phyloP scores from a whole-genome alignment of 1,284 basidiomycete species.

The Phellinidium pouzarii region DNA sequence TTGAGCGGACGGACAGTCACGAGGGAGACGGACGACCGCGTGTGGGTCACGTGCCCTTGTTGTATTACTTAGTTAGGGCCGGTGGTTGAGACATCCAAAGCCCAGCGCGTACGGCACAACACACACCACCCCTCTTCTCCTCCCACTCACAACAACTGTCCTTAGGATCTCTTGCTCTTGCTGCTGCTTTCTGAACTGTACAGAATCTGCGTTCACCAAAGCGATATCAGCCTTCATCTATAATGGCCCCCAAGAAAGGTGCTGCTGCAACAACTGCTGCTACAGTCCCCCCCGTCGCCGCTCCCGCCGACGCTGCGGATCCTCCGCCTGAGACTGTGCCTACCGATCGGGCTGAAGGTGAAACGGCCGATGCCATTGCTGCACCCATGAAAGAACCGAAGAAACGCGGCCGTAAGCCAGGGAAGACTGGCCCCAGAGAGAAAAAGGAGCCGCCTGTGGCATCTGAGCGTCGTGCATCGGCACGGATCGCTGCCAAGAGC shows the following conservation, averaged over 20 bases:
- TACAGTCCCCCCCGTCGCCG: conserved; percentile 4
- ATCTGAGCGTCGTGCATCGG: conserved; percentile 18
- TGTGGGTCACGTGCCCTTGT: neutral
- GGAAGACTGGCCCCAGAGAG: conserved; percentile 34
- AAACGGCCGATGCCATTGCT: conserved; percentile 28
- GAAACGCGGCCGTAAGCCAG: conserved; percentile 17
- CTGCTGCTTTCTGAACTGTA: neutral
- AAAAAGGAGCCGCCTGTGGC: conserved; percentile 34
- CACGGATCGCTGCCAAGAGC: conserved; percentile 33
- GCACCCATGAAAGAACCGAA: conserved; percentile 24
- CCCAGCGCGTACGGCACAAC: neutral
- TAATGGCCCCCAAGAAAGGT: conserved; percentile 16
- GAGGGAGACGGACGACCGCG: no score
- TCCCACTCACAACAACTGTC: neutral
- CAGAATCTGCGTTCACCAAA: neutral
- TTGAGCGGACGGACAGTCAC: no score
- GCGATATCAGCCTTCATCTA: neutral
- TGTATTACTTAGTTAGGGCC: neutral
- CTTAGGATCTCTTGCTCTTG: neutral
- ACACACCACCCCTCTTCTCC: neutral
- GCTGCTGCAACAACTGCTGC: neutral
- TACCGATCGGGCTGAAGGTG: conserved; percentile 34
- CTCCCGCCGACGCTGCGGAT: conserved; percentile 25
- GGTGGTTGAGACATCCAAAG: neutral
- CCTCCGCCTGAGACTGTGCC: neutral